Evolutionary conservation across 257 asterid genomes (phyloP), one percentile per base, ranked within the genome.

Genomic region (Solanum pimpinellifolium): DNA sequence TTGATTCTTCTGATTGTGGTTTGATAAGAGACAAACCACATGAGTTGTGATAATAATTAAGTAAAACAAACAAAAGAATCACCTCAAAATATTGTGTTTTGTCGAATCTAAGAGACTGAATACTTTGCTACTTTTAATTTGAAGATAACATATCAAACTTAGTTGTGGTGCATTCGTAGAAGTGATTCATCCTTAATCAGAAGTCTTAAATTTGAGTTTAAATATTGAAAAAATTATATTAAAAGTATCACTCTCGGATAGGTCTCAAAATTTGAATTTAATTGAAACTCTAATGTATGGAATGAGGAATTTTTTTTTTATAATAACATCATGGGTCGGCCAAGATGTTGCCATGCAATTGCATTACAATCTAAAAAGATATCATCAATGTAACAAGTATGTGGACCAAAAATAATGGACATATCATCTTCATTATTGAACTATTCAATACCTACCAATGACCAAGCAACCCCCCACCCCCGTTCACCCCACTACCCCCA

Each of bases 181-280:
- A 35, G 7, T 5, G 6, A 5, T 35, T 35, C 1, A 35, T 35
- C 0, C 7, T 35, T 35, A 35, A 35, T 35, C 0, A 5, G 1
- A 35, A 4, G 0, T 5, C 0, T 35, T 1, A 1, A 35, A 35
- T 35, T 35, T 1, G 0, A 35, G 7, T 5, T 5, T 35, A 1
- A 0, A 5, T 35, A 35, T 35, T 4, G 1, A 35, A 35, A 35
- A 35, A 35, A 35, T 35, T 0, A 5, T 5, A 1, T 5, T 35
- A 35, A 0, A 35, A 35, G 0, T 4, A 0, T 5, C 7, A 35
- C 1, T 35, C 7, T 1, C 7, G 1, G 5, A 35, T 35, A 5
- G 0, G 0, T 1, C 1, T 0, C 7, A 0, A 1, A 5, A 35
- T 37, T 37, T 0, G 0, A 37, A 5, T 37, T 37, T 5, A 5